Evolutionary conservation across 495 filamentous ascomycete species (phyloP), one percentile per base, ranked within the genome.

Genomic region (Aspergillus diversus): DNA sequence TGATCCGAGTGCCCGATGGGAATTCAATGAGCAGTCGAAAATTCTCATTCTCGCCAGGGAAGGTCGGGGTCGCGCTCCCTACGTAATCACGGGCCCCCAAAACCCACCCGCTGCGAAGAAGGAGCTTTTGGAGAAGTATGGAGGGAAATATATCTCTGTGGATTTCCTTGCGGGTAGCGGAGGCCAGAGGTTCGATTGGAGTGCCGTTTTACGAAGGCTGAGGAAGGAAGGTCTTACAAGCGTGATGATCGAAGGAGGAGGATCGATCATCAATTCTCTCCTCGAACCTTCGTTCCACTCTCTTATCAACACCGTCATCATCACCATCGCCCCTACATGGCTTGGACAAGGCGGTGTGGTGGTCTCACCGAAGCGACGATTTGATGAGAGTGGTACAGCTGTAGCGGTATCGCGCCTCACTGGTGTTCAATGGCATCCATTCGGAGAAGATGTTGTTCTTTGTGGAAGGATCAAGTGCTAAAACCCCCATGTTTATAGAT

Each of bases 221-320:
- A 70, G 65, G 43, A 65, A 50, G 5, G 78, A 89, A 56, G 88
- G 88, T 3, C 73, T 96, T 47, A 68, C 73, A 15, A 94, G 90
- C 67, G 80, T 97, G 5, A 97, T 97, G 93, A 78, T 97, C 42
- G 93, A 97, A 69, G 93, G 93, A 0, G 93, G 93, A 5, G 92
- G 84, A 2, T 77, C 81, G 33, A 83, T 97, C 47, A 94, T 97
- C 66, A 92, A 92, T 64, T 85, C 87, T 13, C 77, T 97, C 2
- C 78, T 97, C 7, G 80, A 82, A 39, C 85, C 89, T 46, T 61
- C 73, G 4, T 72, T 51, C 9, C 74, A 73, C 67, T 60, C 65
- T 33, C 71, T 93, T n/a, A 77, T 97, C 39, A 79, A 87, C 62
- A 85, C 85, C n/a, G 87, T 96, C 21, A 88, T 97, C 68, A 78